Evolutionary conservation across 2,329 filamentous ascomycete species (phyloP).

Genomic region (Daldinia eschscholtzii): DNA sequence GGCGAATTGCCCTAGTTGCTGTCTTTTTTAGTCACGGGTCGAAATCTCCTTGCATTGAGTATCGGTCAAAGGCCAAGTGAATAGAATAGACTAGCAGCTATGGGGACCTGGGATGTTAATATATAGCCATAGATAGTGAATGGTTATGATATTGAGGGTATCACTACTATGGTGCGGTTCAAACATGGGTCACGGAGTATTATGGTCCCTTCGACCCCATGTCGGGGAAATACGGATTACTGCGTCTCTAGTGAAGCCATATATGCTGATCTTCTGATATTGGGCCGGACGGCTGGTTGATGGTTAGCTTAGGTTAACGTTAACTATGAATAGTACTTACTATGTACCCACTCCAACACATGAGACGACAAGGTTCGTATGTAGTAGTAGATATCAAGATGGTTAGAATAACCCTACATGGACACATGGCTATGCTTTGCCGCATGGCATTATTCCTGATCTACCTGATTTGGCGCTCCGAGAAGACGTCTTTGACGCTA

Average conservation of each 20-base stretch:
- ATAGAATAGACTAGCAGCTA: neutral
- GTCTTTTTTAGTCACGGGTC: neutral
- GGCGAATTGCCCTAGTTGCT: neutral
- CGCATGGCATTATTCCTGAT: constrained; percentile 24
- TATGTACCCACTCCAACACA: constrained; percentile 23
- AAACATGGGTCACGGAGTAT: constrained; percentile 7
- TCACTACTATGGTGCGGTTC: neutral
- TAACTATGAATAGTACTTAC: constrained; percentile 18
- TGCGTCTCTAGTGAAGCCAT: constrained; percentile 4
- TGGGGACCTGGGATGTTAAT: neutral
- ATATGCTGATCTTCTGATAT: constrained; percentile 27
- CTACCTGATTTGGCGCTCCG: constrained; percentile 4
- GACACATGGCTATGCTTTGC: neutral
- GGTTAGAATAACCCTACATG: constrained; percentile 1
- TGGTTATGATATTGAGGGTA: constrained; percentile 1
- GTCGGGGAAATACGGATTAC: constrained; percentile 1
- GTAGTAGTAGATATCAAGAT: neutral
- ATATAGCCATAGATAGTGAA: neutral
- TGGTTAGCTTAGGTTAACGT: constrained; percentile 2
- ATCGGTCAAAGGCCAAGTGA: neutral
- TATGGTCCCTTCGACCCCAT: neutral
- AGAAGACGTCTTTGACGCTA: constrained; percentile 17
- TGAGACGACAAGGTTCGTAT: constrained; percentile 15
- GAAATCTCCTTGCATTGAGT: neutral
- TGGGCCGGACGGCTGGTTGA: neutral